phyloP scores from a whole-genome alignment of 352 stramenopile species.

The Halophytophthora batemanensis region DNA sequence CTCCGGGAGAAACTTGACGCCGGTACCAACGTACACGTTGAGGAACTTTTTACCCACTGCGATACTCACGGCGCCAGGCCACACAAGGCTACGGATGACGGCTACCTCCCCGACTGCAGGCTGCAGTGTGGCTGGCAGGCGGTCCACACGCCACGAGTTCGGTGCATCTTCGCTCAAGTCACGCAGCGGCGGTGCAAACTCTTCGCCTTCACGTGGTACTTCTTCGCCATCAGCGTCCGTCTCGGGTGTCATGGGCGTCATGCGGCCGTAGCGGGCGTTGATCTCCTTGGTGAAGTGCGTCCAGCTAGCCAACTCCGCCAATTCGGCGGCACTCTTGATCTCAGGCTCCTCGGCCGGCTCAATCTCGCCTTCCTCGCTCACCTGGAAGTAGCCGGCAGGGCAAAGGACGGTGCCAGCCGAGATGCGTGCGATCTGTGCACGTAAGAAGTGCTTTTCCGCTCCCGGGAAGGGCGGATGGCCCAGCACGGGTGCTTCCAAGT shows the following conservation, averaged over 20 bases:
- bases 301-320: slow-evolving; percentile 75
- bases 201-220: slow-evolving; percentile 59
- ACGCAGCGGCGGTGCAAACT: slow-evolving; percentile 57
- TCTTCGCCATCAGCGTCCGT: slow-evolving; percentile 76
- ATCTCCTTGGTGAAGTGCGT: slow-evolving; percentile 88
- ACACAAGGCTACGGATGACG: slow-evolving; percentile 74
- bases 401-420: slow-evolving; percentile 75
- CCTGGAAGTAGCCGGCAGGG: slow-evolving; percentile 83
- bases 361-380: slow-evolving; percentile 71
- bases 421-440: slow-evolving; percentile 90
- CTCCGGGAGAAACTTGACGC: slow-evolving; percentile 63
- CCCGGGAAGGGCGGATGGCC: slow-evolving; percentile 89
- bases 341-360: slow-evolving; percentile 63
- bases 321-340: slow-evolving; percentile 67
- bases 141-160: slow-evolving; percentile 72
- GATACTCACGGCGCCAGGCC: slow-evolving; percentile 87
- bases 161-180: slow-evolving; percentile 63
- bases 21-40: slow-evolving; percentile 89
- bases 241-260: slow-evolving; percentile 61
- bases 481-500: slow-evolving; percentile 75
- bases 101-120: slow-evolving; percentile 57
- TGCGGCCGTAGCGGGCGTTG: slow-evolving; percentile 77
- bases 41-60: slow-evolving; percentile 83
- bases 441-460: slow-evolving; percentile 81
- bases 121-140: slow-evolving; percentile 60